Base-by-base conservation (phyloP, 2,329 filamentous ascomycete genomes). In the Trichoderma atroviride region DNA sequence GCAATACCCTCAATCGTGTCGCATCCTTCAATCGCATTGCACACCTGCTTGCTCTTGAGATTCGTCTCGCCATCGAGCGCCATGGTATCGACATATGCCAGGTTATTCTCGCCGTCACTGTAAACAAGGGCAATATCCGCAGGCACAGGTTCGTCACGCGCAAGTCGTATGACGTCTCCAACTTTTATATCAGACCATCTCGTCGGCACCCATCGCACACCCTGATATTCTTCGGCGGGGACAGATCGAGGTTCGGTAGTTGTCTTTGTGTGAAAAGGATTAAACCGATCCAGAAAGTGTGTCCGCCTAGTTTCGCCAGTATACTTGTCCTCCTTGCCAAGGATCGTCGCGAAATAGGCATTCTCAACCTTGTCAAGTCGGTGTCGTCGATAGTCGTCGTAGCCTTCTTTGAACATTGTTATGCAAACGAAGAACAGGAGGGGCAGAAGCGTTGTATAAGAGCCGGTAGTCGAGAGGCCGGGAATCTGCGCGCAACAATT, bases 61-160 rank as follows among this genome's bases (percentile, higher is more conserved):
- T 92, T 94, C 1, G 92, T 95, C 79, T 95, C 92, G 58, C 92
- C 92, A 73, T 95, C 92, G 10, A 95, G 81, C 2, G 92, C 92
- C 91, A 94, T 94, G 0, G 92, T 95, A 74, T 95, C 92, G 64
- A 94, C 87, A 74, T 92, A 97, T 0, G 94, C 94, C 63, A 96
- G 81, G 9, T 89, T 90, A 71, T 95, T 93, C 69, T 92, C 89
- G 14, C 92, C 93, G 67, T 88, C 87, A 2, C 92, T 92, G 75
- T 95, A 87, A 24, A 97, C 82, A 40, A 98, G 82, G 2, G 93
- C 85, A 62, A 97, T 81, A 76, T 98, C 95, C 37, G 95, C 94
- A 0, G 95, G 94, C 1, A 94, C 85, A 13, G 91, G 85, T 66
- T 97, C 91, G 75, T 97, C 89, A 63, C 94, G 89, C 29, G 78